Evolutionary conservation across 768 basidiomycete genomes (phyloP), one percentile per base, ranked within the genome.

Genomic region (Leccinum subgranulosum): DNA sequence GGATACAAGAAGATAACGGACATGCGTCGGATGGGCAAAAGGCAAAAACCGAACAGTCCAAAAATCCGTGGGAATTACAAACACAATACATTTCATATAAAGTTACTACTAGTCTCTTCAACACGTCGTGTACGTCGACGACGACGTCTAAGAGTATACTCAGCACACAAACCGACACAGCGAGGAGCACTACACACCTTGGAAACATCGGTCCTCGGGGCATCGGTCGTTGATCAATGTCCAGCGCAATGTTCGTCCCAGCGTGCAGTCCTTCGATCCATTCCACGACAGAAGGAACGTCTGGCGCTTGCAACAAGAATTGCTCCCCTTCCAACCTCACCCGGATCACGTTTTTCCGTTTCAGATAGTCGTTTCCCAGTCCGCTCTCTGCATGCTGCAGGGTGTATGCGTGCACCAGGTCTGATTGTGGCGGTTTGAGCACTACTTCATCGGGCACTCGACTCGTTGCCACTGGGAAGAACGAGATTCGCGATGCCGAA

Each of bases 241-340:
- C 97, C 46, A 97, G 76, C 1, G 96, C 83, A 55, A 98, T 86
- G 72, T 96, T 96, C 8, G 91, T 86, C 2, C 93, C 92, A 51
- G 94, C 88, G 76, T 98, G 95, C 59, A 98, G 80, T 11, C 85
- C 89, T 89, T 99, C 96, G 60, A 99, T 95, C 94, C 96, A 95
- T 54, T 88, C 85, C 54, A 98, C 92, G 2, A 98, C 95, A 27
- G 85, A 84, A 46, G 85, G 80, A 39, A 94, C 86, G 67, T 90
- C 87, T 51, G 80, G 83, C 3, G 92, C 91, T 74, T 99, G 96
- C 64, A 99, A 66, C 64, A 99, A 76, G 74, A 99, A 99, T 75
- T 99, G 97, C 76, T 98, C 92, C 12, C 96, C 97, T 70, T 97
- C 94, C 61, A 94, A 76, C 56, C 96, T 76, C 28, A 98, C 84